phyloP scores from a whole-genome alignment of 1,284 basidiomycete genomes.

The Coniferiporia sulphurascens region DNA sequence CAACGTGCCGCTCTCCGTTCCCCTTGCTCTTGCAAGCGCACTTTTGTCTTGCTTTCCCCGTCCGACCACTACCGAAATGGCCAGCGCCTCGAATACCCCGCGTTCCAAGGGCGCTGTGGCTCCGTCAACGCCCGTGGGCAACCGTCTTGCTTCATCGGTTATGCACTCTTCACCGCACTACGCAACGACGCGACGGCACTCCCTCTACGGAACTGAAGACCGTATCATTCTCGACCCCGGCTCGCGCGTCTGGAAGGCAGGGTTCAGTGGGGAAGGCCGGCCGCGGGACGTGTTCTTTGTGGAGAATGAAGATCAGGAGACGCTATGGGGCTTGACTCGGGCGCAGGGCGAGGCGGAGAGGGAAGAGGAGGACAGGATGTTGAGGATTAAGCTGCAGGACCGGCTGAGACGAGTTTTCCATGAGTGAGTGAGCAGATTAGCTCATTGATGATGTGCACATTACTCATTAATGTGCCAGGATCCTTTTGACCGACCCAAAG shows the following conservation, averaged over 20 bases:
- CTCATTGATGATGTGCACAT: background rate
- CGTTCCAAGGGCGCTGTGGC: slow-evolving; percentile 14
- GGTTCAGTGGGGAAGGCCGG: slow-evolving; percentile 84
- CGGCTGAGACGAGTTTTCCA: slow-evolving; percentile 77
- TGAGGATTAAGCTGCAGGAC: slow-evolving; percentile 64
- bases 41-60: background rate
- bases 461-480: slow-evolving; percentile 41
- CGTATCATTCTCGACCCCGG: slow-evolving; percentile 82
- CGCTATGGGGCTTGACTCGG: slow-evolving; percentile 59
- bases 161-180: slow-evolving; percentile 74
- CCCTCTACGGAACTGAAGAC: slow-evolving; percentile 83
- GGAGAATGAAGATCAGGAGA: slow-evolving; percentile 29
- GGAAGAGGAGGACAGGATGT: slow-evolving; percentile 65
- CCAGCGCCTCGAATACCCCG: slow-evolving; percentile 16
- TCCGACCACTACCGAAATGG: background rate
- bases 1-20: background rate
- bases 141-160: slow-evolving; percentile 7
- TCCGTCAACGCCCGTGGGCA: slow-evolving; percentile 19
- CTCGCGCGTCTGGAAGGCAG: slow-evolving; percentile 82
- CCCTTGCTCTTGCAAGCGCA: background rate
- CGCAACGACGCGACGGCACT: slow-evolving; percentile 69
- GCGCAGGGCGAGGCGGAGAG: slow-evolving; percentile 50
- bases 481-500: slow-evolving; percentile 89
- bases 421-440: slow-evolving; percentile 51
- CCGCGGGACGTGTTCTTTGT: slow-evolving; percentile 70